Evolutionary conservation across 139 green algal genomes (phyloP), one percentile per base, ranked within the genome.

Genomic region (Haematococcus lacustris): DNA sequence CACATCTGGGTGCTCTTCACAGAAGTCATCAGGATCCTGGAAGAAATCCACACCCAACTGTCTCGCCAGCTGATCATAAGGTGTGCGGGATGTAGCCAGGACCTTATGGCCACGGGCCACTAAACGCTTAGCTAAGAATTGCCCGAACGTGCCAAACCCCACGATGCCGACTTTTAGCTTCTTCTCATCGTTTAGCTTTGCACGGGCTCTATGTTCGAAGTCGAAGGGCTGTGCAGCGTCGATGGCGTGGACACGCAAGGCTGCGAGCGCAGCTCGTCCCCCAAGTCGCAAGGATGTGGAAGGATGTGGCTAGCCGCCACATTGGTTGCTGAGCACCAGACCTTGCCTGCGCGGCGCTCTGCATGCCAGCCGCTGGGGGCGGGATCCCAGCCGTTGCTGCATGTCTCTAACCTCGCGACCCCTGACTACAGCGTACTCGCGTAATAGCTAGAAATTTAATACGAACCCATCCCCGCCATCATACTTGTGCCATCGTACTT

Each of bases 141-240:
- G 96, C 23, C 96, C 96, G 82, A 99, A 99, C 0, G 88, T 98
- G 32, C 96, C 96, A 78, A 99, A 99, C 6, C 96, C 96, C 0
- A 99, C 89, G 47, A 99, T 94, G 51, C 93, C 95, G 38, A 99
- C 88, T 6, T 78, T 92, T 35, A 98, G 81, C 66, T 74, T 64
- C 30, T 73, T 82, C 59, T 90, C 70, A 37, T 80, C 50, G 23
- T 60, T 35, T 17, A 89, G 57, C 37, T 77, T 73, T 21, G 72
- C 51, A 40, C 78, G 60, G 61, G 81, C 84, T 3, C 79, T 78
- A 37, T 84, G 70, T 73, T 97, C 91, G 68, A 88, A 91, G 71
- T 97, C 91, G 74, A 97, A 97, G 5, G 91, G 89, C 78, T 90
- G 85, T 1, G 91, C 90, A 2, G 91, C 90, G 71, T 96, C 91